Conservation (phyloP, 2,329 filamentous ascomycete species). For the Pleurostoma richardsiae region DNA sequence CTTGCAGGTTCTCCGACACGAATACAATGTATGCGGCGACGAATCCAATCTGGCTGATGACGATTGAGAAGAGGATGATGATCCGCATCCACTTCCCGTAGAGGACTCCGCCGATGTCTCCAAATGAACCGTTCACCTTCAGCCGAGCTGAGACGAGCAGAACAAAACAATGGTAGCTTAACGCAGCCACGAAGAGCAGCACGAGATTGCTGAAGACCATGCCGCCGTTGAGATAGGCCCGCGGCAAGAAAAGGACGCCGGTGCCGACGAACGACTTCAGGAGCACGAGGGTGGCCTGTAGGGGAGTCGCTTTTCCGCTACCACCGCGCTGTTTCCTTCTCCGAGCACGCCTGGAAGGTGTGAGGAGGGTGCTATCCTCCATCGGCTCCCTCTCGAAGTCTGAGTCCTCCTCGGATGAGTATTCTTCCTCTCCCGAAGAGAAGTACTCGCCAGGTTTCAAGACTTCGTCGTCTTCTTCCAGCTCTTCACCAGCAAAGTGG, state of each 20-base stretch:
- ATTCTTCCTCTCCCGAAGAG: constrained; percentile 67
- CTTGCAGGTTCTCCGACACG: constrained; percentile 90
- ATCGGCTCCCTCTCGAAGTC: constrained; percentile 73
- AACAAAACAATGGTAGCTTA: constrained; percentile 98
- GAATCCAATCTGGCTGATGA: constrained; percentile 93
- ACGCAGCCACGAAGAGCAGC: constrained; percentile 73
- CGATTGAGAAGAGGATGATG: constrained; percentile 85
- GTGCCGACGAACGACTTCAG: constrained; percentile 98
- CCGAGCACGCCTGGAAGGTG: constrained; percentile 67
- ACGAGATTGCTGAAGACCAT: constrained; percentile 96
- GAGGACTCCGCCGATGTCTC: constrained; percentile 88
- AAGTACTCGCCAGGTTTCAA: constrained; percentile 88
- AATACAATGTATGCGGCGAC: constrained; percentile 96
- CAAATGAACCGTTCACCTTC: constrained; percentile 88
- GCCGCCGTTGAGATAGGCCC: constrained; percentile 91
- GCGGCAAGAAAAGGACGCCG: constrained; percentile 86
- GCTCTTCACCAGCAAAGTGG: constrained; percentile 93
- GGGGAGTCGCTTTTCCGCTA: constrained; percentile 71
- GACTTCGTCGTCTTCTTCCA: constrained; percentile 94
- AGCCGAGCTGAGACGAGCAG: constrained; percentile 83
- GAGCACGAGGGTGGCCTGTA: constrained; percentile 76
- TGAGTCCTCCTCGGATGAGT: constrained; percentile 47
- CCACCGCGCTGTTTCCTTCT: constrained; percentile 71
- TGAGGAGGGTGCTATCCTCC: constrained; percentile 81
- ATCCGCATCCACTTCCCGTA: constrained; percentile 88